Conservation (phyloP, 1,139 yeast genomes). For the Barnettozyma hawaiiensis region DNA sequence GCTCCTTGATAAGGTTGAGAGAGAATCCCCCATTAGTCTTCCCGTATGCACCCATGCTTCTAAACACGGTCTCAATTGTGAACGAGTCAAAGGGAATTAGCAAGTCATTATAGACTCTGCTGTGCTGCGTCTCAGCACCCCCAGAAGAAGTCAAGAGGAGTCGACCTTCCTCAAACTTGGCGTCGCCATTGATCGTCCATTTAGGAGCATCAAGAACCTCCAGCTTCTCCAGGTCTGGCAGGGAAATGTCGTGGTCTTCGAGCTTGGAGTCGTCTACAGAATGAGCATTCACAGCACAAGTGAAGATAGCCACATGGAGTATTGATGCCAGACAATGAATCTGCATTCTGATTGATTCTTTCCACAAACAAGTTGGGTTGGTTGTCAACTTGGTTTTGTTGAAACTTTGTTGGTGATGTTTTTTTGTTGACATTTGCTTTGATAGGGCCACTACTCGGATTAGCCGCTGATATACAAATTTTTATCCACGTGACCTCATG, state of each 20-base stretch:
- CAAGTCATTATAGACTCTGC: constrained; percentile 42
- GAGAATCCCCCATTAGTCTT: constrained; percentile 30
- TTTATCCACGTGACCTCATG: too few species aligned
- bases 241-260: constrained; percentile 29
- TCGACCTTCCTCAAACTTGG: constrained; percentile 37
- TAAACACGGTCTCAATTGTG: constrained; percentile 55
- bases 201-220: constrained; percentile 21
- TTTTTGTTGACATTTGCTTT: neutral
- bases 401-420: neutral
- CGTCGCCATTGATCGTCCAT: constrained; percentile 34
- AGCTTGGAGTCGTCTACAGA: constrained; percentile 19
- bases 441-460: constrained; percentile 2
- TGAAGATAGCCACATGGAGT: neutral
- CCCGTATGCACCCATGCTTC: constrained; percentile 49
- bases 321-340: neutral
- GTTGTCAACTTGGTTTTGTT: too few species aligned
- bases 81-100: constrained; percentile 36
- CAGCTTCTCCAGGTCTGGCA: constrained; percentile 33
- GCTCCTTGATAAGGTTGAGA: constrained; percentile 29
- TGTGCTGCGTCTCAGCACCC: constrained; percentile 33
- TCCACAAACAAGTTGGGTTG: too few species aligned
- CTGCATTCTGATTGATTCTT: neutral
- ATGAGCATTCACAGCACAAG: constrained; percentile 16
- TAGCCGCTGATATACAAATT: too few species aligned
- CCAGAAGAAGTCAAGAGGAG: constrained; percentile 41